These are phyloP conservation scores for Eucalyptus polyanthemos DNA, from an alignment of 345 rosid species.

Conservation along the genomic window DNA sequence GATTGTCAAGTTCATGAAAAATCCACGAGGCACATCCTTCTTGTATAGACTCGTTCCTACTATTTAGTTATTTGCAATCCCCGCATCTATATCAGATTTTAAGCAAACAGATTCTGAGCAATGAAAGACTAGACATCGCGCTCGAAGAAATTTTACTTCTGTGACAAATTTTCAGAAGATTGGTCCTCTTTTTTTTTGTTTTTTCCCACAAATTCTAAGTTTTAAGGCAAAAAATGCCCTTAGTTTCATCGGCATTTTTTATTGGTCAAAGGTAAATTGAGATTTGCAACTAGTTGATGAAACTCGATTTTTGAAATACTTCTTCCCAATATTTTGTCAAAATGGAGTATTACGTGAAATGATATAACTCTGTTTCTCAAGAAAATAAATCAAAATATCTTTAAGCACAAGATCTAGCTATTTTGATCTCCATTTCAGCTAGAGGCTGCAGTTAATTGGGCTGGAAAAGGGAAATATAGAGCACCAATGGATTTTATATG, in stretches of 20 bases:
- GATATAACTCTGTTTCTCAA: not conserved
- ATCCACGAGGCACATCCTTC: not conserved
- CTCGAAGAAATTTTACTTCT: not conserved
- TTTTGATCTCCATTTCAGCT: not conserved
- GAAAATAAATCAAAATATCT: not conserved
- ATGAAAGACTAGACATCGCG: not conserved
- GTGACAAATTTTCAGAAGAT: not conserved
- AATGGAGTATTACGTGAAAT: not conserved
- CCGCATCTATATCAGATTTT: not conserved
- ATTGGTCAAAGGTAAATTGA: not conserved
- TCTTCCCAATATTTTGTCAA: too few species aligned
- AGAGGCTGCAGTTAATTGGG: not conserved
- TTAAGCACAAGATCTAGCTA: not conserved
- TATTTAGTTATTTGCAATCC: not conserved
- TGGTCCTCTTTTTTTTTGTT: too few species aligned
- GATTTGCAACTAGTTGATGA: not conserved
- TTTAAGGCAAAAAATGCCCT: not conserved
- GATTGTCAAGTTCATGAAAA: not conserved
- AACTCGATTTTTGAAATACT: not conserved
- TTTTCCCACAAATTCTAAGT: not conserved
- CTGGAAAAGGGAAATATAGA: not conserved
- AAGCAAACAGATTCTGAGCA: not conserved
- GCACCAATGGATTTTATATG: not conserved
- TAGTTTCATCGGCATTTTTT: not conserved
- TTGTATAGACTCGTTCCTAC: not conserved